Percentiles rank a stretch among this genome's conserved stretches.
Evolutionary conservation across 2,329 filamentous ascomycete genomes (phyloP).

Genomic region (Cladosporium sp.): DNA sequence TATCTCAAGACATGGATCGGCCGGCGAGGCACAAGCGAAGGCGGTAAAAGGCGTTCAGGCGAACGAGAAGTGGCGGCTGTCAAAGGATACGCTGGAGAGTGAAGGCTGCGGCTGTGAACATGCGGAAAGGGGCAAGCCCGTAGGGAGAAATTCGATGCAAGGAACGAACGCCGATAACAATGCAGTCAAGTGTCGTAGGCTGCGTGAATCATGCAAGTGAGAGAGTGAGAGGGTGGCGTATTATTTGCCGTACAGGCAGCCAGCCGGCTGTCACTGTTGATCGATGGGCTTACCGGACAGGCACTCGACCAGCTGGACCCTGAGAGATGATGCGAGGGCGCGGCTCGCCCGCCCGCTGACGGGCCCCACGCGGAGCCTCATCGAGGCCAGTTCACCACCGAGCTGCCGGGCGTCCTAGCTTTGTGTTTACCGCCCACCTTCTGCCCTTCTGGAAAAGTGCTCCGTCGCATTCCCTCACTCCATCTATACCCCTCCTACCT

Average conservation of each 20-base stretch:
- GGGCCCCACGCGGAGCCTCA: neutral
- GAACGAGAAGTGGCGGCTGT: slow-evolving; percentile 5
- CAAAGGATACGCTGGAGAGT: neutral
- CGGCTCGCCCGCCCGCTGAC: too few species aligned
- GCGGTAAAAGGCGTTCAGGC: neutral
- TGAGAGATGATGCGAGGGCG: too few species aligned
- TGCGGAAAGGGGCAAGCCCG: neutral
- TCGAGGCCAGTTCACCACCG: neutral
- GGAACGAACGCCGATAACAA: neutral
- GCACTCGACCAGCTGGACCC: too few species aligned
- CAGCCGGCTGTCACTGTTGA: too few species aligned
- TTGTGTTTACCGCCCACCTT: slow-evolving; percentile 8
- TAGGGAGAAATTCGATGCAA: neutral
- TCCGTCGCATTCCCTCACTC: neutral
- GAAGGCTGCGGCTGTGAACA: neutral
- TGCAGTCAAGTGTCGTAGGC: neutral
- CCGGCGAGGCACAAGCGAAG: too few species aligned
- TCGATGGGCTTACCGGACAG: too few species aligned
- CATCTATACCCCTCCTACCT: neutral
- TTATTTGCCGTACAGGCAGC: too few species aligned
- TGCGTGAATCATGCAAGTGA: neutral
- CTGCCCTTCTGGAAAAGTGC: slow-evolving; percentile 8
- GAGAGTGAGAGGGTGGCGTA: too few species aligned
- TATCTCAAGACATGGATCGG: neutral
- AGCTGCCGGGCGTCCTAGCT: slow-evolving; percentile 4